Conservation (phyloP, 1,284 basidiomycete species). For the Ceratobasidium sp. region DNA sequence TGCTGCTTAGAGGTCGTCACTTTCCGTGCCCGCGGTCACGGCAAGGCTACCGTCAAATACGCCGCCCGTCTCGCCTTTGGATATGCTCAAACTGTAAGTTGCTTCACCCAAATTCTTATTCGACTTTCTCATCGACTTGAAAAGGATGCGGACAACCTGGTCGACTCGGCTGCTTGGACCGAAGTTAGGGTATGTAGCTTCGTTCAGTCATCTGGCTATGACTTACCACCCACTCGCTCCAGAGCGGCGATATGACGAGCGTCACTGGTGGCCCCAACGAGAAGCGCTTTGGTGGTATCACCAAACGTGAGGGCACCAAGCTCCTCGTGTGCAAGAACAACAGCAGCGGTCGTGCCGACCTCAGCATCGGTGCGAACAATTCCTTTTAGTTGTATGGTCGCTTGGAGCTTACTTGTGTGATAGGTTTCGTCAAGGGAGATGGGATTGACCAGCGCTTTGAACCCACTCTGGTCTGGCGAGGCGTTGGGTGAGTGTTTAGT, state of each 20-base stretch:
- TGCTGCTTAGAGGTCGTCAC: conserved; percentile 20
- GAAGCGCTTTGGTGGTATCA: too few species aligned
- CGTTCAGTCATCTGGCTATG: too few species aligned
- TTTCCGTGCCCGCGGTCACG: conserved; percentile 27
- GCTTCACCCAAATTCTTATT: too few species aligned
- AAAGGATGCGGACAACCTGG: conserved; percentile 19
- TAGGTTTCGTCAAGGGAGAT: too few species aligned
- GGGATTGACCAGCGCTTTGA: conserved; percentile 33
- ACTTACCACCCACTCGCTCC: too few species aligned
- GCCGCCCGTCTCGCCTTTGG: conserved; percentile 26
- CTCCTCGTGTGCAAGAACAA: too few species aligned
- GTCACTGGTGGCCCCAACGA: too few species aligned
- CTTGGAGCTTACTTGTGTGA: neutral
- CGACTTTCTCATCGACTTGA: neutral
- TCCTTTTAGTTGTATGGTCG: neutral
- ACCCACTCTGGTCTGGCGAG: conserved; percentile 29
- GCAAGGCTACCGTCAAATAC: too few species aligned
- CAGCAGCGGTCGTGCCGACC: too few species aligned
- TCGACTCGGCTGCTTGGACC: conserved; percentile 30
- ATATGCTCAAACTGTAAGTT: conserved; percentile 31
- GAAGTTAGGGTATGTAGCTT: conserved; percentile 22
- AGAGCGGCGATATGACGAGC: too few species aligned
- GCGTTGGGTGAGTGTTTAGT: conserved; percentile 14
- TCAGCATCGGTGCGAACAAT: conserved; percentile 16
- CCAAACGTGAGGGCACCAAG: too few species aligned